phyloP scores from a whole-genome alignment of 192 early-diverging fungal species.

The Obelidium mucronatum region DNA sequence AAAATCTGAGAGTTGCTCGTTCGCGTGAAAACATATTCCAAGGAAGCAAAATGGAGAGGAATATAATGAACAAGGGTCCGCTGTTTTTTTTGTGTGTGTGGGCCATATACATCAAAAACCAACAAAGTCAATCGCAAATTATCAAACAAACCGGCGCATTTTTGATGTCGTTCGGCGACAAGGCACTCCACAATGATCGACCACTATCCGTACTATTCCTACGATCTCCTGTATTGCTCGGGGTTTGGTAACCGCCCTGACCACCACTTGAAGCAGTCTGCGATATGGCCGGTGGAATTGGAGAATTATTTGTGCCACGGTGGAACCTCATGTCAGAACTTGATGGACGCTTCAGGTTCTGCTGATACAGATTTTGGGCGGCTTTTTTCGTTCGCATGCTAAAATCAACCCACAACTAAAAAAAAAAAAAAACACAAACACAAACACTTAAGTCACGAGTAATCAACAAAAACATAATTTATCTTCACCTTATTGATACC shows the following conservation, averaged over 20 bases:
- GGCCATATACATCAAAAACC: background rate
- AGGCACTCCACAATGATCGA: constrained; percentile 34
- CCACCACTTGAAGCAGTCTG: constrained; percentile 9
- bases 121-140: background rate
- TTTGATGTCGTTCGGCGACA: constrained; percentile 44
- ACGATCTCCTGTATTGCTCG: constrained; percentile 7
- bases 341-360: constrained; percentile 18
- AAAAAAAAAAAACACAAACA: background rate
- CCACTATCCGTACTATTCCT: constrained; percentile 28
- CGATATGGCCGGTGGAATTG: constrained; percentile 31
- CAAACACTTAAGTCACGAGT: background rate
- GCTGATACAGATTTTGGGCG: constrained; percentile 14
- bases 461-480: too few species aligned
- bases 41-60: constrained; percentile 42
- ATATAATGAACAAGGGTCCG: constrained; percentile 52
- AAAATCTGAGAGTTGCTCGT: constrained; percentile 2
- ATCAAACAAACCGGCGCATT: constrained; percentile 41
- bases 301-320: constrained; percentile 18
- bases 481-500: constrained; percentile 21
- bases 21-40: constrained; percentile 38
- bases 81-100: too few species aligned
- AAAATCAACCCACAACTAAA: constrained; percentile 1
- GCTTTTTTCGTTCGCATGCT: constrained; percentile 21
- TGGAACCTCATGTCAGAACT: constrained; percentile 13
- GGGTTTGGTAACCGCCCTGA: constrained; percentile 8